Evolutionary conservation across 2,329 filamentous ascomycete species (phyloP), one percentile per base, ranked within the genome.

Genomic region (Trichoderma cornu-damae): DNA sequence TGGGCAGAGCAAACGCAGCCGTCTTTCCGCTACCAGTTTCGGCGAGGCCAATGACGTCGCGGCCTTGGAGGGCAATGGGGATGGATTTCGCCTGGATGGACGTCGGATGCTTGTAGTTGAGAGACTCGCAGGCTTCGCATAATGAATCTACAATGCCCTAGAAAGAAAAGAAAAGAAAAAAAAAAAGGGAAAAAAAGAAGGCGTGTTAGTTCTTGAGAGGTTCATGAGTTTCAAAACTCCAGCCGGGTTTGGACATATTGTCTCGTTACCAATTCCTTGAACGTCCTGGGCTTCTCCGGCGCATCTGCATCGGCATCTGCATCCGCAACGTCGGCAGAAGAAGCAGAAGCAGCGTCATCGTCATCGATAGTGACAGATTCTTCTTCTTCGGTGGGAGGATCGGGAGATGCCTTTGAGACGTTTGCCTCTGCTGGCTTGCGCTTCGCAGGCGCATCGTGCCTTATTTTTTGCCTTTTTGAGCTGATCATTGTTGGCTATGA

Each of bases 11-110:
- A 70, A 97, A 99, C 0, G 94, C 92, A 6, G 91, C 93, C 0
- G 94, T 97, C 77, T 97, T 99, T 73, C 94, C 94, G 68, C 86
- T 91, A 64, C 94, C 94, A 0, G 94, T 99, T 74, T 99, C 93
- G 30, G 94, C 94, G 51, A 97, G 80, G 40, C 92, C 94, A 64
- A 99, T 96, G 32, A 97, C 79, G 71, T 97, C 94, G 66, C 90
- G 84, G 52, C 88, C 86, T 67, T 88, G 74, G 3, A 96, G 79
- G 34, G 92, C 92, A 51, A 81, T 70, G 4, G 93, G 93, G 65
- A 97, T 96, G 0, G 91, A 82, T 70, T 95, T 83, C 51, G 81
- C 80, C 72, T 96, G 94, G 62, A 99, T 97, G 0, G 92, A 87
- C 1, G 93, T 99, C 0, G 94, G 90, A 26, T 81, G 74, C 66